Conservation (phyloP, 768 basidiomycete species). For the Tubosaeta sp. region DNA sequence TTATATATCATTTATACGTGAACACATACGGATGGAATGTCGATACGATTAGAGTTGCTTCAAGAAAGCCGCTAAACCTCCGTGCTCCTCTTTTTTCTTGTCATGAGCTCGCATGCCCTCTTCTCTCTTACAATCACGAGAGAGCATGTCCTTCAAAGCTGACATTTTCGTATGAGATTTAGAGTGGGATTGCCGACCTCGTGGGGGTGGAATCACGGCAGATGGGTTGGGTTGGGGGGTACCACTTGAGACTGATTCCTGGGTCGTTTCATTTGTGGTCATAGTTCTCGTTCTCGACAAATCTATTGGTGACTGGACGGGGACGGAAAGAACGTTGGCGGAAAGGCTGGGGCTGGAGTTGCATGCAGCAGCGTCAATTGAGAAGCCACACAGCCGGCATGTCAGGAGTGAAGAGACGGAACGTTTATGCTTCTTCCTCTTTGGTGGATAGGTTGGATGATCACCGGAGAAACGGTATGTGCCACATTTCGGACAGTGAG, state of each 20-base stretch:
- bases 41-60: slow-evolving; percentile 13
- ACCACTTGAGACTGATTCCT: neutral
- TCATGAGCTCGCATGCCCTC: slow-evolving; percentile 22
- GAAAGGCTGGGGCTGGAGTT: neutral
- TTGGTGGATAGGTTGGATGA: slow-evolving; percentile 29
- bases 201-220: neutral
- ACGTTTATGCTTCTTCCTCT: slow-evolving; percentile 19
- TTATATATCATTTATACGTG: neutral
- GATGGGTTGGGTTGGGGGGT: neutral
- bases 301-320: neutral
- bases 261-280: neutral
- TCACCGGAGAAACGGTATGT: slow-evolving; percentile 40
- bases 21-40: neutral
- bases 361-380: neutral
- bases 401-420: slow-evolving; percentile 4
- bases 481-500: slow-evolving; percentile 55
- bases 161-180: slow-evolving; percentile 40
- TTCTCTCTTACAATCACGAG: slow-evolving; percentile 50
- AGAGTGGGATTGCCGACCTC: slow-evolving; percentile 32
- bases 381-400: slow-evolving; percentile 22
- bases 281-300: neutral
- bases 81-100: slow-evolving; percentile 23
- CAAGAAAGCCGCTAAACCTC: slow-evolving; percentile 52
- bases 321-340: neutral
- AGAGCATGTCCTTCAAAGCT: slow-evolving; percentile 59